phyloP scores from a whole-genome alignment of 2,329 filamentous ascomycete species.

The Thelonectria discophora region DNA sequence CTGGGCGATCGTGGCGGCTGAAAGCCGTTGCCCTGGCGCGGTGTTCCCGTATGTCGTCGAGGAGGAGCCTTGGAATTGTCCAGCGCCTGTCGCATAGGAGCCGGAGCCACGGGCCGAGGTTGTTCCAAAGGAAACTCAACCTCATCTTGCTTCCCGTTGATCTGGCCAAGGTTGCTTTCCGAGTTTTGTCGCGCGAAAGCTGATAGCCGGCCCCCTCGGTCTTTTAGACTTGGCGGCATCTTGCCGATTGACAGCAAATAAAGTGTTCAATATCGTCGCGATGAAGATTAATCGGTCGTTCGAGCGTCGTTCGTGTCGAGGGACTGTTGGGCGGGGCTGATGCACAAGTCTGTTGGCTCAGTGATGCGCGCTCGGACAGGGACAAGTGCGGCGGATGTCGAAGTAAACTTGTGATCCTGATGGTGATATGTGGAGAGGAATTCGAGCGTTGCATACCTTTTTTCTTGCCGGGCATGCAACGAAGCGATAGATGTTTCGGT shows the following conservation, averaged over 20 bases:
- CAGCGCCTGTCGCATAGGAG: slow-evolving; percentile 42
- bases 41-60: slow-evolving; percentile 42
- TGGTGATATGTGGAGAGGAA: too few relatives aligned
- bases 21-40: slow-evolving; percentile 40
- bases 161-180: slow-evolving; percentile 35
- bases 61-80: slow-evolving; percentile 49
- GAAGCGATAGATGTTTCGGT: slow-evolving; percentile 3
- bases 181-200: slow-evolving; percentile 44
- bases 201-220: slow-evolving; percentile 44
- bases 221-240: slow-evolving; percentile 46
- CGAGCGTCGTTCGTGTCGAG: slow-evolving; percentile 15
- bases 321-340: slow-evolving; percentile 21
- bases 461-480: background rate
- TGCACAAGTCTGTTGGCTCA: slow-evolving; percentile 23
- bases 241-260: slow-evolving; percentile 1
- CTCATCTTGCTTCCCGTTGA: slow-evolving; percentile 34
- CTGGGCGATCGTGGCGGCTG: slow-evolving; percentile 38
- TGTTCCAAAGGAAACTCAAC: slow-evolving; percentile 34
- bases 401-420: too few relatives aligned
- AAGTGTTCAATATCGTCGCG: background rate
- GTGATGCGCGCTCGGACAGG: slow-evolving; percentile 12
- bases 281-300: slow-evolving; percentile 11
- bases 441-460: too few relatives aligned
- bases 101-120: slow-evolving; percentile 24
- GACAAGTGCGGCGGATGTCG: too few relatives aligned